phyloP scores from a whole-genome alignment of 1,139 yeast species.

The Blastobotrys niveus region DNA sequence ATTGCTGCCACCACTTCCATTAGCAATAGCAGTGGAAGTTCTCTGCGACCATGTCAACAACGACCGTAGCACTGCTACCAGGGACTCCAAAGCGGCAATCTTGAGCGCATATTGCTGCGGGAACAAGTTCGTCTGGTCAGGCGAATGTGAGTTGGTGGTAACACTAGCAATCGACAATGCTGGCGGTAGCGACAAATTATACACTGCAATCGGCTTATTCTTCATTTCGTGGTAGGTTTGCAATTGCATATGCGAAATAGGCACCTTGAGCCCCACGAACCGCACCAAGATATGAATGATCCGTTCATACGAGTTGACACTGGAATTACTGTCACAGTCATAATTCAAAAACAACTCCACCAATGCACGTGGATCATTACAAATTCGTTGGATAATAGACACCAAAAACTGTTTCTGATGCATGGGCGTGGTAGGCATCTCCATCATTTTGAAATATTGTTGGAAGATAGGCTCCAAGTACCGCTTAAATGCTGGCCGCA shows the following conservation, averaged over 20 bases:
- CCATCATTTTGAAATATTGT: conserved; percentile 91
- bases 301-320: conserved; percentile 82
- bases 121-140: conserved; percentile 42
- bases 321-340: conserved; percentile 74
- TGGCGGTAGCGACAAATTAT: conserved; percentile 67
- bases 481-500: conserved; percentile 80
- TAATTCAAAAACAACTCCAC: conserved; percentile 91
- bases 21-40: conserved; percentile 14
- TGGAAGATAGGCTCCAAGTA: conserved; percentile 92
- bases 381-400: conserved; percentile 68
- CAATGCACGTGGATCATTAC: conserved; percentile 83
- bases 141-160: conserved; percentile 45
- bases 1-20: background rate
- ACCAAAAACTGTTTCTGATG: conserved; percentile 89
- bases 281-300: conserved; percentile 72
- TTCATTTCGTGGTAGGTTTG: conserved; percentile 58
- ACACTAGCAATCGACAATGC: conserved; percentile 63
- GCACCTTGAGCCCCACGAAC: conserved; percentile 65
- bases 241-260: conserved; percentile 64
- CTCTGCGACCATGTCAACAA: conserved; percentile 85
- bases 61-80: conserved; percentile 78
- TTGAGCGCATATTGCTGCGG: conserved; percentile 69
- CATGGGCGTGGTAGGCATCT: conserved; percentile 82
- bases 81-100: conserved; percentile 70
- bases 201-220: conserved; percentile 60